phyloP scores from a whole-genome alignment of 495 filamentous ascomycete genomes.

The Glutinoglossum americanum region DNA sequence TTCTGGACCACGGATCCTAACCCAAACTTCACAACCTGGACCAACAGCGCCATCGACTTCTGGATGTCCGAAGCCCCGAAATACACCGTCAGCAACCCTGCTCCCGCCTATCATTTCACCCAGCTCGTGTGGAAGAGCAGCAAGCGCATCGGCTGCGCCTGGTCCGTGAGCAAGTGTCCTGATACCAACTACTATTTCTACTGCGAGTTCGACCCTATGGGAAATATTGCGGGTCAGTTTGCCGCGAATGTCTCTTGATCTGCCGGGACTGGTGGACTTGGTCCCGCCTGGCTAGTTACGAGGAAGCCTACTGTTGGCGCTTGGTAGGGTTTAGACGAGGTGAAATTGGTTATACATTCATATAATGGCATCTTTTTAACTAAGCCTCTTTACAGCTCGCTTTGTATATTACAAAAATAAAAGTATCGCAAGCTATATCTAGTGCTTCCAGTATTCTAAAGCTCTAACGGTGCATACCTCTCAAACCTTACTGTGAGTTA shows the following conservation, averaged over 20 bases:
- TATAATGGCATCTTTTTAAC: too few species aligned
- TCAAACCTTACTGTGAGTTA: too few species aligned
- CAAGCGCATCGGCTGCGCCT: not conserved
- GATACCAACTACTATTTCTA: not conserved
- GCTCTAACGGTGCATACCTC: too few species aligned
- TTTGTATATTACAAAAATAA: too few species aligned
- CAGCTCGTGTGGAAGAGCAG: not conserved
- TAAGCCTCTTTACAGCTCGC: too few species aligned
- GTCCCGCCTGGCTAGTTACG: too few species aligned
- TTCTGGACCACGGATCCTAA: not conserved
- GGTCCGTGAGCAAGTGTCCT: not conserved
- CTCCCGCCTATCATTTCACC: not conserved
- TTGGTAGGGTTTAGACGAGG: too few species aligned
- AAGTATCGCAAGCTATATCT: too few species aligned
- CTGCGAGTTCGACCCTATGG: not conserved
- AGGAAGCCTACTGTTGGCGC: too few species aligned
- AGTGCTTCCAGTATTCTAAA: too few species aligned
- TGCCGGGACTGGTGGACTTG: too few species aligned
- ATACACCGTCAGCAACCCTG: not conserved
- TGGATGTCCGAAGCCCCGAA: not conserved
- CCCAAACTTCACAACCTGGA: not conserved
- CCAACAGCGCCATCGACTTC: not conserved
- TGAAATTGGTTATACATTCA: too few species aligned
- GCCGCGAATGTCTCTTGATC: not conserved
- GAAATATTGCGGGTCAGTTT: not conserved